Percentiles rank a stretch among this genome's conserved stretches.
phyloP scores from a whole-genome alignment of 2,329 filamentous ascomycete genomes.

The Sporothrix brunneoviolacea region DNA sequence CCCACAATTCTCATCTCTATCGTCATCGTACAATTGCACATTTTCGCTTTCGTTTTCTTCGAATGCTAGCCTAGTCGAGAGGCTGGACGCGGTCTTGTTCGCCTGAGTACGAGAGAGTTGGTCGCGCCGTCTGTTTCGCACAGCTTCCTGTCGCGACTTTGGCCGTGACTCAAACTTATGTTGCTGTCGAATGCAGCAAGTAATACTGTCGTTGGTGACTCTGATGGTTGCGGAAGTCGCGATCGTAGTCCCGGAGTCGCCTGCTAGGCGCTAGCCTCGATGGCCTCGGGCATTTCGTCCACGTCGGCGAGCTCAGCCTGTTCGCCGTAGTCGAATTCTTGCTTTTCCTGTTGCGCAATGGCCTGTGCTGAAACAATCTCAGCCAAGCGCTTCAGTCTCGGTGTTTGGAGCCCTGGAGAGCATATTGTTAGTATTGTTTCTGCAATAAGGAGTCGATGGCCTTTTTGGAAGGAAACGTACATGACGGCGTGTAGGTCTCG shows the following conservation, averaged over 20 bases:
- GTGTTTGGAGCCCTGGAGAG: constrained; percentile 89
- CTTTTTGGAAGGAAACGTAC: constrained; percentile 49
- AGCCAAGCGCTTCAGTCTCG: constrained; percentile 87
- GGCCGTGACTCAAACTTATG: constrained; percentile 10
- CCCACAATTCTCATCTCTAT: background rate
- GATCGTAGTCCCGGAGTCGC: constrained; percentile 19
- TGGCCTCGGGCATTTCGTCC: constrained; percentile 38
- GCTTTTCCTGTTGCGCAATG: constrained; percentile 87
- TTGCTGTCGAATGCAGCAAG: constrained; percentile 19
- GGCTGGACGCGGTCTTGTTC: background rate
- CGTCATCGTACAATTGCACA: constrained; percentile 12
- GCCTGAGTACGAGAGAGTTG: background rate
- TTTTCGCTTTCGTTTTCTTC: background rate
- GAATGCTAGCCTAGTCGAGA: background rate
- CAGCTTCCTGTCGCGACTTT: constrained; percentile 1
- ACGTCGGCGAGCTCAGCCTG: constrained; percentile 45
- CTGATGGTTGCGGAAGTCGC: constrained; percentile 18
- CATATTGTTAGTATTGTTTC: background rate
- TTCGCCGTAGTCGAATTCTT: constrained; percentile 48
- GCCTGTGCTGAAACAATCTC: constrained; percentile 97
- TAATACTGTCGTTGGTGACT: constrained; percentile 23
- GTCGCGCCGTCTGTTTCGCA: no score
- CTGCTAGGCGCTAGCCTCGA: constrained; percentile 32
- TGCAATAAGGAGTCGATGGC: background rate
- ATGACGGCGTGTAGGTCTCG: constrained; percentile 97